Percentiles rank a stretch among this genome's conserved stretches.
Conservation (phyloP, 2,329 filamentous ascomycete genomes). For the Chalaropsis ovoidea region DNA sequence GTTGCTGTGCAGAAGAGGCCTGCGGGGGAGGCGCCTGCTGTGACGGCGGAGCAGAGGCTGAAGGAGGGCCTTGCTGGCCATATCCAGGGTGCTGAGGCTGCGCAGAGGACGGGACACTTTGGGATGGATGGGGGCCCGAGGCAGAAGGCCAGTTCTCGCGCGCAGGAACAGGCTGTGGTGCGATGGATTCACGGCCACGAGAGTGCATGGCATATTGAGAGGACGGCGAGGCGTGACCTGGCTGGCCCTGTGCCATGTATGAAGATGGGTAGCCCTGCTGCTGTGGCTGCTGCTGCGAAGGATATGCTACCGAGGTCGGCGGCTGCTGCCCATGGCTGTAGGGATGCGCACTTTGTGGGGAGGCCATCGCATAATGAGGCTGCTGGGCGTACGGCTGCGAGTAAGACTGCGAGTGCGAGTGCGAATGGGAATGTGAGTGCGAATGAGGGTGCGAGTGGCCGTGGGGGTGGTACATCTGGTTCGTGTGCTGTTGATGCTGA, state of each 20-base stretch:
- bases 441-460: slow-evolving; percentile 22
- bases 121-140: slow-evolving; percentile 1
- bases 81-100: slow-evolving; percentile 2
- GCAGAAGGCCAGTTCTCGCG: slow-evolving; percentile 13
- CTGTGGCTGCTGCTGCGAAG: slow-evolving; percentile 27
- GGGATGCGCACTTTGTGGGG: slow-evolving; percentile 34
- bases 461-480: slow-evolving; percentile 36
- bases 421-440: slow-evolving; percentile 28
- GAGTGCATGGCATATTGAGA: slow-evolving; percentile 19
- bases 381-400: slow-evolving; percentile 2
- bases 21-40: slow-evolving; percentile 1
- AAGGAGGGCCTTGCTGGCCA: slow-evolving; percentile 2
- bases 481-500: slow-evolving; percentile 48
- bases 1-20: neutral
- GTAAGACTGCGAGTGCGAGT: slow-evolving; percentile 25
- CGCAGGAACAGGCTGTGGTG: slow-evolving; percentile 6
- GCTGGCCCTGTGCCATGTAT: slow-evolving; percentile 19
- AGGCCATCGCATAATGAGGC: slow-evolving; percentile 29
- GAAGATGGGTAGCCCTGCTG: slow-evolving; percentile 22
- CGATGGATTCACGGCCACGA: slow-evolving; percentile 14
- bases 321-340: slow-evolving; percentile 27
- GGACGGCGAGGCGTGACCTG: slow-evolving; percentile 25
- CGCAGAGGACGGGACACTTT: neutral
- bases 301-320: slow-evolving; percentile 1
- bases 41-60: slow-evolving; percentile 9